Evolutionary conservation across 179 eudicot genomes (phyloP).

Genomic region (Gypsophila paniculata): DNA sequence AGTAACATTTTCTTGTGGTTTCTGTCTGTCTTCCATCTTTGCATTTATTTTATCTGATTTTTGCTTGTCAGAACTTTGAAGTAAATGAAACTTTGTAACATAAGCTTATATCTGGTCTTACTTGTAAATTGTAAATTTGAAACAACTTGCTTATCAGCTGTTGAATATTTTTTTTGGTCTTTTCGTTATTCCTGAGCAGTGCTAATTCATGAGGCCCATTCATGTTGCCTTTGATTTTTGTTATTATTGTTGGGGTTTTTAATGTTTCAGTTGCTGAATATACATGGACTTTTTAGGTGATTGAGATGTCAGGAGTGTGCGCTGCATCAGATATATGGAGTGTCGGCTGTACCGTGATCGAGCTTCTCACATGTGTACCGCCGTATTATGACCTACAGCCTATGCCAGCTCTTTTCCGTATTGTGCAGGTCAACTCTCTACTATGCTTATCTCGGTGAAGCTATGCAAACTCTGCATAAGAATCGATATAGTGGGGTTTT

Average conservation of each 20-base stretch:
- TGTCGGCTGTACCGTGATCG: conserved; percentile 99
- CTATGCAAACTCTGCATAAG: not conserved
- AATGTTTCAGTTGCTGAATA: conserved; percentile 5
- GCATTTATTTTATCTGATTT: not conserved
- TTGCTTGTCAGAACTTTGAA: not conserved
- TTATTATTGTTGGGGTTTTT: not conserved
- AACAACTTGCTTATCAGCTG: not conserved
- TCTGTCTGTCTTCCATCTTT: conserved; percentile 14
- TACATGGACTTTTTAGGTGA: conserved; percentile 54
- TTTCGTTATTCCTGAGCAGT: conserved; percentile 11
- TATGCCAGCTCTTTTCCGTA: conserved; percentile 99
- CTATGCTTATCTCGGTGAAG: conserved; percentile 1
- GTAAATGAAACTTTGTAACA: not conserved
- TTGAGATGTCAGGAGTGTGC: conserved; percentile 99
- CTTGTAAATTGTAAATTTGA: not conserved
- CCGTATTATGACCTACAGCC: conserved; percentile 99
- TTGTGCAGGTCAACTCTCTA: conserved; percentile 67
- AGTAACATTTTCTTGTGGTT: not conserved
- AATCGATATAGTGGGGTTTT: conserved; percentile 3
- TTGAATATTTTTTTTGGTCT: conserved; percentile 5
- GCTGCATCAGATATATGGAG: conserved; percentile 99
- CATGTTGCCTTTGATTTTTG: not conserved
- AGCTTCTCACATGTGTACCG: conserved; percentile 95
- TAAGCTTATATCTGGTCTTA: not conserved
- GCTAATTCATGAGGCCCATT: not conserved